These are phyloP conservation scores for Iberis pinnata DNA, from an alignment of 345 rosid genomes.

Conservation along the genomic window DNA sequence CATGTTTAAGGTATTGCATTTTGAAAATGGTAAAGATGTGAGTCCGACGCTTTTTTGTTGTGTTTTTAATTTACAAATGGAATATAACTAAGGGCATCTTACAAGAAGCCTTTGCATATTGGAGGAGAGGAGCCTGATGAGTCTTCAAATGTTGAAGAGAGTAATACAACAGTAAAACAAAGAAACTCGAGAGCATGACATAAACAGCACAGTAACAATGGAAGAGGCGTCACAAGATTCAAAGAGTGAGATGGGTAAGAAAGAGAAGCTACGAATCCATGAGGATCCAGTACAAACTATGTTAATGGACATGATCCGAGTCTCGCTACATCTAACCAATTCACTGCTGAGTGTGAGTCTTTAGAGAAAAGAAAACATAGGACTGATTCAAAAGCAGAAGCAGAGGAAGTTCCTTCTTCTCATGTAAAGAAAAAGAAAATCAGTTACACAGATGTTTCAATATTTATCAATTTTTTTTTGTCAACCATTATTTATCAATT, in stretches of 20 bases:
- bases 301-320: slow-evolving; percentile 74
- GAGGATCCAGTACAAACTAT: slow-evolving; percentile 79
- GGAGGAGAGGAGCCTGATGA: slow-evolving; percentile 42
- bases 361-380: slow-evolving; percentile 19
- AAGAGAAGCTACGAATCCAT: slow-evolving; percentile 33
- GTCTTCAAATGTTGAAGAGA: slow-evolving; percentile 21
- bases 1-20: slow-evolving; percentile 45
- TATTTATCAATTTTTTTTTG: no score
- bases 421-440: slow-evolving; percentile 68
- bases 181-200: slow-evolving; percentile 25
- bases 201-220: slow-evolving; percentile 25
- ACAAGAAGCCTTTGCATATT: slow-evolving; percentile 47
- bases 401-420: background rate
- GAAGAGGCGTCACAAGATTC: slow-evolving; percentile 23
- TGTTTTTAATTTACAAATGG: no score
- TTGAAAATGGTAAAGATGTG: no score
- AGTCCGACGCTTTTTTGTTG: no score
- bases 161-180: slow-evolving; percentile 9
- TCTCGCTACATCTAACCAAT: slow-evolving; percentile 35
- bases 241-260: slow-evolving; percentile 9
- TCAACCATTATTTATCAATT: no score
- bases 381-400: background rate
- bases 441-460: slow-evolving; percentile 77
- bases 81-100: no score
- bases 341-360: slow-evolving; percentile 9